A percentile compares a stretch with the other conserved stretches of the same genome.
Evolutionary conservation across 1,139 yeast species (phyloP).

Genomic region (Petasospora fabianii): DNA sequence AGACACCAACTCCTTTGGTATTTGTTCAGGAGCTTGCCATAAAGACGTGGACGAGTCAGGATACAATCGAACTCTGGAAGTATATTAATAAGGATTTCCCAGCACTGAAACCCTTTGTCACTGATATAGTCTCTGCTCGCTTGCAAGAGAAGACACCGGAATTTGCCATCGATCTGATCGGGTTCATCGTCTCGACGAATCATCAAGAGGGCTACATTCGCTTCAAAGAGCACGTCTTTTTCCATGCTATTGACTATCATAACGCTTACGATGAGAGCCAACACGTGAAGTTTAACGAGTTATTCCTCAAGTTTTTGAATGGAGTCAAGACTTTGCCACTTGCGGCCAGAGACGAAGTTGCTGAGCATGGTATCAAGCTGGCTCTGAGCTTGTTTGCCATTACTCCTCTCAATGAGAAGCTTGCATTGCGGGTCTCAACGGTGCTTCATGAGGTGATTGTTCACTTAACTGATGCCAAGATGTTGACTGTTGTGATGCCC

Average conservation of each 20-base stretch:
- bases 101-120: background rate
- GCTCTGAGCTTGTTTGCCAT: conserved; percentile 6
- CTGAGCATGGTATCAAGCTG: conserved; percentile 16
- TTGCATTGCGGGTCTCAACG: conserved; percentile 1
- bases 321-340: background rate
- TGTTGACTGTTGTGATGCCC: background rate
- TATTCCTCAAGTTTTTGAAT: conserved; percentile 11
- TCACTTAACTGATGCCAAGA: background rate
- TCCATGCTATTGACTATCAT: conserved; percentile 23
- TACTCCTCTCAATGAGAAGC: background rate
- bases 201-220: conserved; percentile 4
- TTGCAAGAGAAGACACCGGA: conserved; percentile 7
- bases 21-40: conserved; percentile 4
- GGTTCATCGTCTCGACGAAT: background rate
- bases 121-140: conserved; percentile 1
- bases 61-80: conserved; percentile 1
- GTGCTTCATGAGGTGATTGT: background rate
- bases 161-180: conserved; percentile 8
- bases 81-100: conserved; percentile 1
- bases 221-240: conserved; percentile 20
- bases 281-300: conserved; percentile 4
- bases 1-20: conserved; percentile 3
- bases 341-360: conserved; percentile 7
- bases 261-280: conserved; percentile 2
- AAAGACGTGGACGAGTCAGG: conserved; percentile 6